Evolutionary conservation across 257 asterid genomes (phyloP).

Genomic region (Paulownia fortunei): DNA sequence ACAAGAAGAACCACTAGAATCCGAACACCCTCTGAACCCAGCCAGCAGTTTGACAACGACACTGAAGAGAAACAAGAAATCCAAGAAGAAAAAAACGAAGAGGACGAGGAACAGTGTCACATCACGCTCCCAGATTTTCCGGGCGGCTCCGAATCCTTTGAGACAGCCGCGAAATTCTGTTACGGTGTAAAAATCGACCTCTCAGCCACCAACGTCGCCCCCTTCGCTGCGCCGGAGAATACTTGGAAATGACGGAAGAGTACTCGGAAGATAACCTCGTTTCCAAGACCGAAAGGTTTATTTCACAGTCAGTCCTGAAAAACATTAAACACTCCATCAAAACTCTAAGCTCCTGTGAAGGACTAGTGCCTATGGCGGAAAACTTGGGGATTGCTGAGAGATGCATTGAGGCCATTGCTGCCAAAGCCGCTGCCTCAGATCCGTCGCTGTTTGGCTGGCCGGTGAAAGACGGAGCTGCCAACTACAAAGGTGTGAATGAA

Average conservation of each 20-base stretch:
- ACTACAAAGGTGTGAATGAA: slow-evolving; percentile 27
- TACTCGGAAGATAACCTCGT: slow-evolving; percentile 85
- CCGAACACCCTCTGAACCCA: slow-evolving; percentile 45
- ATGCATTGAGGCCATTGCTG: slow-evolving; percentile 72
- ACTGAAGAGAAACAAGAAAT: slow-evolving; percentile 49
- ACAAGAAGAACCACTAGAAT: slow-evolving; percentile 34
- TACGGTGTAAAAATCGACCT: slow-evolving; percentile 85
- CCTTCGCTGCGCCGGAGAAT: slow-evolving; percentile 90
- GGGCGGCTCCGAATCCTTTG: slow-evolving; percentile 90
- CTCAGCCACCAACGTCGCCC: slow-evolving; percentile 73
- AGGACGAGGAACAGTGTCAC: slow-evolving; percentile 56
- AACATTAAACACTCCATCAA: slow-evolving; percentile 58
- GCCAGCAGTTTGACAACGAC: slow-evolving; percentile 43
- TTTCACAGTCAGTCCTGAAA: slow-evolving; percentile 60
- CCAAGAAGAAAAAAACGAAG: slow-evolving; percentile 49
- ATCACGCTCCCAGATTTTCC: slow-evolving; percentile 85
- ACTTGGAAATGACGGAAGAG: slow-evolving; percentile 84
- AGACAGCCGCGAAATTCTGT: slow-evolving; percentile 90
- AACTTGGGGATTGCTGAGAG: slow-evolving; percentile 66
- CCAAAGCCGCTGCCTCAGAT: slow-evolving; percentile 72
- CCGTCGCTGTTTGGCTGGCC: slow-evolving; percentile 97
- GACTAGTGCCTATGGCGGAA: slow-evolving; percentile 68
- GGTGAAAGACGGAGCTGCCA: slow-evolving; percentile 56
- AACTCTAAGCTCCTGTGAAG: slow-evolving; percentile 63
- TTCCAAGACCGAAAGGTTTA: slow-evolving; percentile 68